These are phyloP conservation scores for Pythium phragmiticola DNA, from an alignment of 352 stramenopile genomes.

Conservation along the genomic window DNA sequence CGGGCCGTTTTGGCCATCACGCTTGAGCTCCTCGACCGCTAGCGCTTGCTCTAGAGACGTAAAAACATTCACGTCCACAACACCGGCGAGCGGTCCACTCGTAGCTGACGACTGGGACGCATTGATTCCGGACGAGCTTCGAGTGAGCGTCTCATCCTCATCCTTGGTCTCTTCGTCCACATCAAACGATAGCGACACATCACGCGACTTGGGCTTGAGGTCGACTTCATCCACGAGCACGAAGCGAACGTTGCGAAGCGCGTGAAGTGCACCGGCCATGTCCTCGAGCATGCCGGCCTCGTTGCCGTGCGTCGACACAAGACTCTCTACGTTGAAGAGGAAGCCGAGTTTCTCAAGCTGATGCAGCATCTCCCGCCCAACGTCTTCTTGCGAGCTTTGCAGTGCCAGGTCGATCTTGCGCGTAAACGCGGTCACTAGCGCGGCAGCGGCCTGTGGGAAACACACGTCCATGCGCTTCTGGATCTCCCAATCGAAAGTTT, in stretches of 20 bases:
- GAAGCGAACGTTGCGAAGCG: conserved; percentile 78
- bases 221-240: conserved; percentile 80
- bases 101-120: conserved; percentile 34
- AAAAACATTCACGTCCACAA: conserved; percentile 84
- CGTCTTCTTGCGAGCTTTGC: conserved; percentile 43
- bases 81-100: conserved; percentile 51
- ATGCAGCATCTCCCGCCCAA: conserved; percentile 64
- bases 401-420: conserved; percentile 77
- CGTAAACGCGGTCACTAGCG: conserved; percentile 80
- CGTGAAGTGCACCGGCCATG: conserved; percentile 80
- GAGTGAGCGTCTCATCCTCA: conserved; percentile 24
- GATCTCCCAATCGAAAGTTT: conserved; percentile 73
- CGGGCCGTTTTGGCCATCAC: conserved; percentile 15
- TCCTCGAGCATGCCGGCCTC: conserved; percentile 88
- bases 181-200: conserved; percentile 57
- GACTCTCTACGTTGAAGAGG: conserved; percentile 81
- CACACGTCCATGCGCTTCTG: conserved; percentile 85
- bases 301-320: conserved; percentile 86
- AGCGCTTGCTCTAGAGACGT: conserved; percentile 73
- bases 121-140: conserved; percentile 30
- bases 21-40: conserved; percentile 33
- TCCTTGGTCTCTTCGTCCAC: conserved; percentile 75
- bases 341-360: conserved; percentile 81
- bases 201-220: conserved; percentile 38
- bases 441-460: conserved; percentile 75